A percentile compares a stretch with the other conserved stretches of the same genome.
Evolutionary conservation across 768 basidiomycete species (phyloP).

Genomic region (Russula sp.): DNA sequence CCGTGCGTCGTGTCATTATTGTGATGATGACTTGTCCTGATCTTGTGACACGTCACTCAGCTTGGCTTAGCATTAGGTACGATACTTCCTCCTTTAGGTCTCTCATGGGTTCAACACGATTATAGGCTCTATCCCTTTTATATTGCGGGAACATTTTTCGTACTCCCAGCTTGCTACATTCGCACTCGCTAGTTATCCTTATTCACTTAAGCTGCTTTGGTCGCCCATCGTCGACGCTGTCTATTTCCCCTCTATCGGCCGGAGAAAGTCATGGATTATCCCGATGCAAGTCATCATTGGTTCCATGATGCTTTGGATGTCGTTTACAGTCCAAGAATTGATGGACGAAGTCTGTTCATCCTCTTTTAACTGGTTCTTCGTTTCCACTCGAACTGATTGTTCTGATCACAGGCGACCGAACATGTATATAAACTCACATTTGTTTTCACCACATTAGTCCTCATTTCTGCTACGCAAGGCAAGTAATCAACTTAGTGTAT

Average conservation of each 20-base stretch:
- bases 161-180: constrained; percentile 97
- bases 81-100: constrained; percentile 22
- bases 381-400: constrained; percentile 15
- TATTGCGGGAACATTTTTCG: constrained; percentile 90
- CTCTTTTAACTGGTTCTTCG: constrained; percentile 3
- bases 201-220: constrained; percentile 96
- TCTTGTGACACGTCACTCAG: constrained; percentile 39
- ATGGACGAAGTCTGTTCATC: constrained; percentile 65
- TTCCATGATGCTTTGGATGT: constrained; percentile 74
- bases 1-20: constrained; percentile 53
- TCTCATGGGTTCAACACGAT: background rate
- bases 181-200: constrained; percentile 89
- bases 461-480: constrained; percentile 98
- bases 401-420: constrained; percentile 63
- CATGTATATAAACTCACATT: constrained; percentile 75
- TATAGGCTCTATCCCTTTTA: constrained; percentile 91
- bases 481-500: constrained; percentile 27
- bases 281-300: constrained; percentile 95
- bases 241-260: constrained; percentile 78
- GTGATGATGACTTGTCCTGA: background rate
- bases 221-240: constrained; percentile 95
- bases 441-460: constrained; percentile 84
- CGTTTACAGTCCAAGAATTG: constrained; percentile 67
- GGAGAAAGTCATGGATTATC: constrained; percentile 98
- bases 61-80: constrained; percentile 85